Base-by-base conservation (phyloP, 2,329 filamentous ascomycete species). In the Trichophyton benhamiae region DNA sequence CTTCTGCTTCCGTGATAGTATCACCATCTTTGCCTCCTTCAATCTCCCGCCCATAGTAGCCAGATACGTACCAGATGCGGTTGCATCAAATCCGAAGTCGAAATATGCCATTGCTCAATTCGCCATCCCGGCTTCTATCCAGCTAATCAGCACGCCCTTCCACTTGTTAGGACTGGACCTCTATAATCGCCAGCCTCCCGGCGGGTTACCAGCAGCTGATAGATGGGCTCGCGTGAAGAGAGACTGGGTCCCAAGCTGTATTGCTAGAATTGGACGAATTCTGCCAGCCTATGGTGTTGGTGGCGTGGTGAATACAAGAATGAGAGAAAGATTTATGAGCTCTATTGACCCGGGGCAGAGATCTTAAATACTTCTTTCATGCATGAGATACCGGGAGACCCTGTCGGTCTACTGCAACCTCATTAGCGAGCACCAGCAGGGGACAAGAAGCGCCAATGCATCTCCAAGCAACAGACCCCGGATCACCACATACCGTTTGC, bases 1-100 rank as follows among this genome's bases (percentile, higher is more conserved):
- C 62, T 96, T 96, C 78, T 85, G 88, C 2, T 71, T 87, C 61
- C 85, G 91, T 67, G 91, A 96, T 76, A 89, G 87, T 74, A 77
- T 95, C 64, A 96, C 91, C 59, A 91, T 96, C 68, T 95, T 95
- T 72, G 90, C 90, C 3, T 89, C 85, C 11, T 97, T 96, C 81
- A 96, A 96, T 71, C 77, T 96, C 1, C 92, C 92, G 0, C 83
- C 89, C 0, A 70, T 94, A 1, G 79, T 96, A 8, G 89, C 88
- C 0, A 89, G 90, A 0, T 74, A 77, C 4, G 76, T 96, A 20
- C 82, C 80, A 13, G 75, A 80, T 17, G 77, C 79, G 30, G 69
- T 87, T 64, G 74, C 74, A 4, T 66, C 72, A 11, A 73, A 76
- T 71, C 58, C 73, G 1, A 67, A 68, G 2, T 78, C 80, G 61